Percentiles rank a stretch among this genome's conserved stretches.
phyloP scores from a whole-genome alignment of 345 rosid genomes.

The Litchi chinensis region DNA sequence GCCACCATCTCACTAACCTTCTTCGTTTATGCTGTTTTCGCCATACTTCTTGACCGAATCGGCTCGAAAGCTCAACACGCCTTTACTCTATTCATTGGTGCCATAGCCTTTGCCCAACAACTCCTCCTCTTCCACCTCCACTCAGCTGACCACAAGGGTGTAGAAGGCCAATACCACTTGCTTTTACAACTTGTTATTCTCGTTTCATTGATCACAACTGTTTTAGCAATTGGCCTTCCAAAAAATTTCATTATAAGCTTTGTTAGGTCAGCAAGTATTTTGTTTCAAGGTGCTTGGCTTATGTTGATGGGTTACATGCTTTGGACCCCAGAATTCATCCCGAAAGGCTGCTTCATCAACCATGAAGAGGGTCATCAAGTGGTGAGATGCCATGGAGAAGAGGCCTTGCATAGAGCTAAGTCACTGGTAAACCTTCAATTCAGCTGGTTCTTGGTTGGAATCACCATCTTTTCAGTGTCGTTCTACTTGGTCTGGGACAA shows the following conservation, averaged over 20 bases:
- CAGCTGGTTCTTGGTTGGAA: constrained; percentile 56
- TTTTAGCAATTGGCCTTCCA: constrained; percentile 62
- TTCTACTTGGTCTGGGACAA: constrained; percentile 46
- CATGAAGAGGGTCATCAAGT: constrained; percentile 67
- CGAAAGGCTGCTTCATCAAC: constrained; percentile 69
- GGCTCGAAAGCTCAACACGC: constrained; percentile 34
- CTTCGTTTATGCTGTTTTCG: constrained; percentile 60
- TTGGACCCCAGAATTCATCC: constrained; percentile 68
- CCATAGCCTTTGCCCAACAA: constrained; percentile 69
- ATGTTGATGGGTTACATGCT: constrained; percentile 69
- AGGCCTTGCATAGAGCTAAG: constrained; percentile 67
- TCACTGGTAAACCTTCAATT: constrained; percentile 74
- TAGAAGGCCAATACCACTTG: constrained; percentile 86
- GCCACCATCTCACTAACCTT: constrained; percentile 67
- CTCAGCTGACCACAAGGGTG: constrained; percentile 77
- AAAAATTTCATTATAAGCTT: constrained; percentile 70
- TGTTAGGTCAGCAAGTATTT: constrained; percentile 61
- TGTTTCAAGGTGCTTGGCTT: constrained; percentile 82
- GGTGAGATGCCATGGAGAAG: constrained; percentile 56
- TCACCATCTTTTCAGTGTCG: constrained; percentile 42
- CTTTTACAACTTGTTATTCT: constrained; percentile 57
- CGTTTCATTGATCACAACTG: constrained; percentile 61
- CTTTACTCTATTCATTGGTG: constrained; percentile 55
- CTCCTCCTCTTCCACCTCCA: constrained; percentile 79
- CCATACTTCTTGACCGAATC: constrained; percentile 55